Evolutionary conservation across 1,284 basidiomycete species (phyloP), one percentile per base, ranked within the genome.

Genomic region (Heterobasidion irregulare): DNA sequence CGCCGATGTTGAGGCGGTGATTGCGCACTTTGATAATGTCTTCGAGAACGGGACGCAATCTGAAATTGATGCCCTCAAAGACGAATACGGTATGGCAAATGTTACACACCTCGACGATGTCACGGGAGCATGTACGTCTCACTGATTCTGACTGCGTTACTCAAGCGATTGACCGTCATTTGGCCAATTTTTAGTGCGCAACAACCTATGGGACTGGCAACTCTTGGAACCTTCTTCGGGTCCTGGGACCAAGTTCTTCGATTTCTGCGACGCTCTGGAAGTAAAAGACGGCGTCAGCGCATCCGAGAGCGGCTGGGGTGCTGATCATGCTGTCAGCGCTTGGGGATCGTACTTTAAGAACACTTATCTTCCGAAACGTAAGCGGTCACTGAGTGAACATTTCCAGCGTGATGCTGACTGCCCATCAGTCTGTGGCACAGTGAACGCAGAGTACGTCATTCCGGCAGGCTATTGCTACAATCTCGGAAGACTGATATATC

Each of bases 191-290:
- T 70, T 71, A 70, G 82, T 86, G 43, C 77, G 81, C 59, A 75
- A 79, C 71, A 84, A 69, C 64, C 70, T 70, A 58, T 76, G 60
- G 66, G 75, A 64, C 58, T 87, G 84, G 83, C 84, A 86, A 62
- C 68, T 66, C 16, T 65, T 85, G 8, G 75, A 78, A 51, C 76
- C 79, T 1, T 72, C 71, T 6, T 68, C 70, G 0, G 72, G 71
- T 2, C 64, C 71, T 6, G 71, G 68, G 6, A 59, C 64, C 2
- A 58, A 66, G 34, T 89, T 89, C 70, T 83, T 74, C 68, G 49
- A 75, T n/a, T 89, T 89, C 68, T 89, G 87, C 59, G 85, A 89
- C 62, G 83, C 84, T 0, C 70, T 89, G 0, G 86, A 89, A 66
- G 82, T 86, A 26, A 47, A 47, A 19, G 18, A 16, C 10, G 83